A percentile compares a stretch with the other conserved stretches of the same genome.
Evolutionary conservation across 331 rosid genomes (phyloP).

Genomic region (Acacia concinna): DNA sequence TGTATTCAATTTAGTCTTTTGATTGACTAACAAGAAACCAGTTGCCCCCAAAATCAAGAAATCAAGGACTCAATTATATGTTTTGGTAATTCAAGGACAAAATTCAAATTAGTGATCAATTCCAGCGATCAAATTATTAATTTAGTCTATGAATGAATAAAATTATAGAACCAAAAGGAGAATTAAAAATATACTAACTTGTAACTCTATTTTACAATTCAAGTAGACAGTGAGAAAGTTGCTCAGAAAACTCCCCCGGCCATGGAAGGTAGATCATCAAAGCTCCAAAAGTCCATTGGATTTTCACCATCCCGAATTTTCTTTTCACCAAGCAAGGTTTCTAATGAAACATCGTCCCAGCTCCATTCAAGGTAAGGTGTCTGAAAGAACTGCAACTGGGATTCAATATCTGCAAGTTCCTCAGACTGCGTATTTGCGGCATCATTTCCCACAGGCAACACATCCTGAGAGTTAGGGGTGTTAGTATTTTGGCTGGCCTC

Average conservation of each 20-base stretch:
- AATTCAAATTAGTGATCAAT: neutral
- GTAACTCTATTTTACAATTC: slow-evolving; percentile 70
- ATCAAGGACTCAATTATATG: neutral
- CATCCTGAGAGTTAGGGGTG: slow-evolving; percentile 38
- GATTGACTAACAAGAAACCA: neutral
- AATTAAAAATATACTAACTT: slow-evolving; percentile 31
- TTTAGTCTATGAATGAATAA: neutral
- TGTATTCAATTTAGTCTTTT: neutral
- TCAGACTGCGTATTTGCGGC: slow-evolving; percentile 58
- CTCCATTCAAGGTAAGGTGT: slow-evolving; percentile 53
- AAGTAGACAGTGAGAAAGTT: slow-evolving; percentile 28
- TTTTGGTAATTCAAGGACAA: neutral
- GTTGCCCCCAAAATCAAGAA: neutral
- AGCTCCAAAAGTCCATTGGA: slow-evolving; percentile 66
- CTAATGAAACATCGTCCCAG: slow-evolving; percentile 64
- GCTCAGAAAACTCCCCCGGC: slow-evolving; percentile 53
- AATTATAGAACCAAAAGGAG: neutral
- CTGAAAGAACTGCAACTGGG: slow-evolving; percentile 61
- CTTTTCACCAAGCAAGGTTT: slow-evolving; percentile 51
- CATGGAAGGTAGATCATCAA: slow-evolving; percentile 55
- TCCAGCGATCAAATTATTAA: neutral
- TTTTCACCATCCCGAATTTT: slow-evolving; percentile 59
- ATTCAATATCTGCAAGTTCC: slow-evolving; percentile 66
- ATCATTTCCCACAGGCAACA: slow-evolving; percentile 36
- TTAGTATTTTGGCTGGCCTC: slow-evolving; percentile 56